These are phyloP conservation scores for Coemansia sp. DNA, from an alignment of 192 early-diverging fungal genomes.

Conservation along the genomic window DNA sequence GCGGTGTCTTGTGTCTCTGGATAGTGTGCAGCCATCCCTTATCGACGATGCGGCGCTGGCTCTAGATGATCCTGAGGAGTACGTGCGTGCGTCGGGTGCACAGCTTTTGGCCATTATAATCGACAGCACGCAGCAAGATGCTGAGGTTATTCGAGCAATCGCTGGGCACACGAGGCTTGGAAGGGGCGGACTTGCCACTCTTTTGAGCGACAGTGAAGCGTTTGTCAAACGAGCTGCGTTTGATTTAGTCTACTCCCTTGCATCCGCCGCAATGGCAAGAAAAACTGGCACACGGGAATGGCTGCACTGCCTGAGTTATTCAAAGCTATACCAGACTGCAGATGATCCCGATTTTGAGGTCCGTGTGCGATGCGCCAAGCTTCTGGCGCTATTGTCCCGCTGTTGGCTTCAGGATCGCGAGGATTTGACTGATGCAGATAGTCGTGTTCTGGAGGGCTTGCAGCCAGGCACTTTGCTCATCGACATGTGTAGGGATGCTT, in stretches of 20 bases:
- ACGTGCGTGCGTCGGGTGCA: conserved; percentile 45
- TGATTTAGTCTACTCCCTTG: conserved; percentile 24
- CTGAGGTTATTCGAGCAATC: background rate
- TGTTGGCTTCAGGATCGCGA: conserved; percentile 8
- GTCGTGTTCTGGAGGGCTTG: conserved; percentile 6
- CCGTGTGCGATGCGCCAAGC: conserved; percentile 33
- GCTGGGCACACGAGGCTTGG: background rate
- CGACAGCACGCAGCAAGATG: background rate
- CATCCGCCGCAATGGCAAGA: background rate
- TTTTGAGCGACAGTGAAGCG: conserved; percentile 43
- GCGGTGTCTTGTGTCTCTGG: background rate
- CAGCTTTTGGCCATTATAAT: conserved; percentile 19
- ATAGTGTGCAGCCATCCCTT: background rate
- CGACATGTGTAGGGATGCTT: conserved; percentile 45
- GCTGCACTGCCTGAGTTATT: conserved; percentile 15
- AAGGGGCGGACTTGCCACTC: background rate
- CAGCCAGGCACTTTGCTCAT: conserved; percentile 29
- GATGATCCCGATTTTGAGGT: conserved; percentile 52
- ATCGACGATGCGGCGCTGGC: conserved; percentile 19
- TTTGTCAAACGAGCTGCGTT: conserved; percentile 46
- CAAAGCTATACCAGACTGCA: conserved; percentile 18
- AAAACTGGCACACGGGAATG: conserved; percentile 8
- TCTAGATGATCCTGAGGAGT: conserved; percentile 38
- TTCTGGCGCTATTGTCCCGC: conserved; percentile 18
- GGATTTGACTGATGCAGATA: background rate